These are phyloP conservation scores for Sphaerosporella brunnea DNA, from an alignment of 495 filamentous ascomycete genomes.

Conservation along the genomic window DNA sequence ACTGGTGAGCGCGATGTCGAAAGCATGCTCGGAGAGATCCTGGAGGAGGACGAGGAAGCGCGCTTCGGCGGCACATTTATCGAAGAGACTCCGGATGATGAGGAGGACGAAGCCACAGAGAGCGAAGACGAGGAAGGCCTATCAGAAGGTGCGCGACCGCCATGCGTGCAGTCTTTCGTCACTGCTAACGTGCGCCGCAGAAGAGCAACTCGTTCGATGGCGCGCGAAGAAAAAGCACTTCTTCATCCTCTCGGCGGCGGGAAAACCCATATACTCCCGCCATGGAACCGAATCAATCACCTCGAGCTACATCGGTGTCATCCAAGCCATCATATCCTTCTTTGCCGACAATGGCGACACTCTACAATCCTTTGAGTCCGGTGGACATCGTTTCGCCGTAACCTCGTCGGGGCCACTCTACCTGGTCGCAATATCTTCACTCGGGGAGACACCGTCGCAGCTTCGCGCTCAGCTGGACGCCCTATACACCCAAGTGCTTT, in stretches of 20 bases:
- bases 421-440: conserved; percentile 76
- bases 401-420: conserved; percentile 70
- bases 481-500: conserved; percentile 93
- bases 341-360: conserved; percentile 63
- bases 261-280: conserved; percentile 94
- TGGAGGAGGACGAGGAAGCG: conserved; percentile 41
- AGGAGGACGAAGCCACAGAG: conserved; percentile 45
- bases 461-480: conserved; percentile 78
- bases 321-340: conserved; percentile 91
- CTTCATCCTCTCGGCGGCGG: conserved; percentile 83
- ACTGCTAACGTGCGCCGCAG: too few relatives aligned
- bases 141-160: conserved; percentile 32
- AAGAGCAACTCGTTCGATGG: conserved; percentile 12
- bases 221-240: conserved; percentile 74
- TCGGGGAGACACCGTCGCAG: conserved; percentile 61
- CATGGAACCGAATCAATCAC: conserved; percentile 80
- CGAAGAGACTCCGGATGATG: too few relatives aligned
- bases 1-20: conserved; percentile 50
- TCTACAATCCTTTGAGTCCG: conserved; percentile 66
- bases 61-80: conserved; percentile 8
- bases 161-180: conserved; percentile 48
- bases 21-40: conserved; percentile 54
- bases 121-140: conserved; percentile 65
- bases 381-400: conserved; percentile 66
- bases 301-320: conserved; percentile 83